phyloP scores from a whole-genome alignment of 768 basidiomycete species.

The Terana coerulea region DNA sequence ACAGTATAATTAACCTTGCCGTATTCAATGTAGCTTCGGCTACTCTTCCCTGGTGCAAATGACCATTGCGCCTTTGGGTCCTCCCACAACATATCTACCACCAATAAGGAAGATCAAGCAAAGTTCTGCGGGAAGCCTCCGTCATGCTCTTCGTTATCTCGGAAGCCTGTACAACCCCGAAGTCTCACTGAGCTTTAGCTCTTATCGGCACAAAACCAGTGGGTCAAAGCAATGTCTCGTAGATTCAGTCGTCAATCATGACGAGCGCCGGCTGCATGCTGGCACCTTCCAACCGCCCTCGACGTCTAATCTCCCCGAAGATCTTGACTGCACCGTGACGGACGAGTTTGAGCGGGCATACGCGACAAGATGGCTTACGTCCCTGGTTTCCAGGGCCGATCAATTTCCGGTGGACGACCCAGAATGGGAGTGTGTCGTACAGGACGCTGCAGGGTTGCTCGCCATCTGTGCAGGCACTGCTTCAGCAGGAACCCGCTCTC shows the following conservation, averaged over 20 bases:
- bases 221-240: too few relatives aligned
- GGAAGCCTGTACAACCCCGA: constrained; percentile 54
- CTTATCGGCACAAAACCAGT: constrained; percentile 18
- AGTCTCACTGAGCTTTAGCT: constrained; percentile 54
- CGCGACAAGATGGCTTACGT: constrained; percentile 71
- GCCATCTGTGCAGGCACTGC: constrained; percentile 64
- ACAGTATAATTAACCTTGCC: too few relatives aligned
- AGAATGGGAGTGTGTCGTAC: constrained; percentile 37
- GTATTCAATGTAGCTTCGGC: too few relatives aligned
- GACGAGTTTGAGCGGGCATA: constrained; percentile 72
- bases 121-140: constrained; percentile 33
- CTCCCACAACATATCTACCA: constrained; percentile 54
- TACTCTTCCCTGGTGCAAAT: not conserved
- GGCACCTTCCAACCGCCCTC: too few relatives aligned
- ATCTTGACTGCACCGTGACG: constrained; percentile 23
- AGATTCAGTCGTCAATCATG: too few relatives aligned
- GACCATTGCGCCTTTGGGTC: constrained; percentile 6
- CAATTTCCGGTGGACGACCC: not conserved
- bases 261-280: too few relatives aligned
- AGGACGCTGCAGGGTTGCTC: constrained; percentile 55
- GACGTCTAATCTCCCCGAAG: not conserved
- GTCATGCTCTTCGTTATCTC: constrained; percentile 47
- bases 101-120: constrained; percentile 43
- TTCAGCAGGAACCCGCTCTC: constrained; percentile 54
- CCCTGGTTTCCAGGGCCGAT: constrained; percentile 39